phyloP scores from a whole-genome alignment of 176 grass and related monocot species.

The Oryza nivara region DNA sequence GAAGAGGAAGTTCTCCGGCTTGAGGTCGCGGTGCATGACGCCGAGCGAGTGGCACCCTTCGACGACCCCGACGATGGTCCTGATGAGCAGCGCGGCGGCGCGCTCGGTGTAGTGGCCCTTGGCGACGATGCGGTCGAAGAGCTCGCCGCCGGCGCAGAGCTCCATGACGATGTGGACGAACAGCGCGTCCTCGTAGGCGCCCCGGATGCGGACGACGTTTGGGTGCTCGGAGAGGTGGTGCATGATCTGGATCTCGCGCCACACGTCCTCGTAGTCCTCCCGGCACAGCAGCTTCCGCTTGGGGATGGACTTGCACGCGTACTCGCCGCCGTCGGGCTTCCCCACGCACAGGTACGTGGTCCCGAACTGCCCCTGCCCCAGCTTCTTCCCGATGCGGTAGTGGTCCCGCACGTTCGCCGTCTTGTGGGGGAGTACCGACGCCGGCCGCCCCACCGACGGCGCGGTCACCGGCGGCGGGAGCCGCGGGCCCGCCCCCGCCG shows the following conservation, averaged over 20 bases:
- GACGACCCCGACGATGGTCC: conserved; percentile 87
- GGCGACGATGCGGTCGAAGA: conserved; percentile 93
- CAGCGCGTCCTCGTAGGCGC: conserved; percentile 83
- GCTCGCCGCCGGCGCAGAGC: conserved; percentile 90
- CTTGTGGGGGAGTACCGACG: conserved; percentile 84
- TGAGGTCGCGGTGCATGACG: conserved; percentile 95
- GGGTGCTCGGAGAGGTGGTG: conserved; percentile 96
- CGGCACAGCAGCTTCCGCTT: conserved; percentile 96
- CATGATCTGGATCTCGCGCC: conserved; percentile 99
- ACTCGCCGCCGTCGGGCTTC: conserved; percentile 68
- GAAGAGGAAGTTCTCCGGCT: conserved; percentile 98
- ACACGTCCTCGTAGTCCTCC: conserved; percentile 94
- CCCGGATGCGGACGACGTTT: conserved; percentile 85
- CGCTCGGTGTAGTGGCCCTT: conserved; percentile 89
- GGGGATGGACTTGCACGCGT: conserved; percentile 96
- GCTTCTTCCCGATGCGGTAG: conserved; percentile 96
- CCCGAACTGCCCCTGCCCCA: conserved; percentile 95
- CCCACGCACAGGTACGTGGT: conserved; percentile 90
- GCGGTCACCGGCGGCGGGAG: conserved; percentile 52
- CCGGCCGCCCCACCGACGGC: conserved; percentile 40
- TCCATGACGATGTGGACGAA: conserved; percentile 98
- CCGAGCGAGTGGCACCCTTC: conserved; percentile 91
- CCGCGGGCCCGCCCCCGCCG: background rate
- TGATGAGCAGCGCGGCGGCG: conserved; percentile 81
- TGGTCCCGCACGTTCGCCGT: conserved; percentile 82